These are phyloP conservation scores for Pseudocercospora crystallina DNA, from an alignment of 2,329 filamentous ascomycete species.

Conservation along the genomic window DNA sequence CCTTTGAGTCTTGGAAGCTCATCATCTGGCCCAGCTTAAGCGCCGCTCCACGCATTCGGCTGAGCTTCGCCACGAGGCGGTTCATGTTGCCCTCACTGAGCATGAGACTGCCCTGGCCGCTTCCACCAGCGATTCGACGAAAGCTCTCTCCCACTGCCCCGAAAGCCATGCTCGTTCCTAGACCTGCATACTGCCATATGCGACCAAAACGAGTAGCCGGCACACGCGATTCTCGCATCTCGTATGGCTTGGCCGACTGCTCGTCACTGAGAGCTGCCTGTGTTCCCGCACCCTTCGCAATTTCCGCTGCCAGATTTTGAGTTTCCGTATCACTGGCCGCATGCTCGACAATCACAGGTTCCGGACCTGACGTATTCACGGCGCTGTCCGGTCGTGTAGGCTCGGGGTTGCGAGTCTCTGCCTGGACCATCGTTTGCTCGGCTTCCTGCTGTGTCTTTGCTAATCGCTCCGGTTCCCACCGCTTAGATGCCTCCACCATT, in stretches of 20 bases:
- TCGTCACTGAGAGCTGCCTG: not conserved
- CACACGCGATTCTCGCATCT: slow-evolving; percentile 84
- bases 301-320: slow-evolving; percentile 37
- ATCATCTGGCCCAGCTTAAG: slow-evolving; percentile 97
- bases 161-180: slow-evolving; percentile 93
- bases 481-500: slow-evolving; percentile 33
- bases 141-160: slow-evolving; percentile 85
- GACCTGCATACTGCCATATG: slow-evolving; percentile 90
- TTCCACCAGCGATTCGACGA: slow-evolving; percentile 70
- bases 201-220: slow-evolving; percentile 83
- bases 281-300: slow-evolving; percentile 36
- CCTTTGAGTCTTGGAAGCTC: slow-evolving; percentile 95
- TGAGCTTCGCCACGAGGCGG: slow-evolving; percentile 85
- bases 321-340: slow-evolving; percentile 35
- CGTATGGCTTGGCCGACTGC: slow-evolving; percentile 48
- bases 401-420: not conserved
- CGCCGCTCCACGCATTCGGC: slow-evolving; percentile 94
- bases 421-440: not conserved
- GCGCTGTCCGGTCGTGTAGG: not conserved
- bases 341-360: not conserved
- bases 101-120: slow-evolving; percentile 70
- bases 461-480: slow-evolving; percentile 22
- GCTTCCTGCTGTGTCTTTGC: slow-evolving; percentile 7
- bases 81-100: slow-evolving; percentile 91
- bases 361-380: not conserved